Percentiles rank a stretch among this genome's conserved stretches.
Conservation (phyloP, 78 protist species). For the Bodo saltans region DNA sequence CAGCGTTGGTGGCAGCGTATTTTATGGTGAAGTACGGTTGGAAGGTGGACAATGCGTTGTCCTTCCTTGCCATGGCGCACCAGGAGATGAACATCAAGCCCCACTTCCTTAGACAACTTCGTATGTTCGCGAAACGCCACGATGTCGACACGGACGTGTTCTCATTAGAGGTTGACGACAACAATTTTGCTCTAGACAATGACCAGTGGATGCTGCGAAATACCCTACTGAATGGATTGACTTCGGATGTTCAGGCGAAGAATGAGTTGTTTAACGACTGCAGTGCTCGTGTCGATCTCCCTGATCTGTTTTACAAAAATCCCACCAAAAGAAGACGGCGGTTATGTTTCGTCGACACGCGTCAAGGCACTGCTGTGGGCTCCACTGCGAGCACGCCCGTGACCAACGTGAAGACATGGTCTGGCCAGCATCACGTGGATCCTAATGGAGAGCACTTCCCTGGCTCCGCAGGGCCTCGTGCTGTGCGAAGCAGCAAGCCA, state of each 20-base stretch:
- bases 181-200: slow-evolving; percentile 13
- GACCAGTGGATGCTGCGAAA: slow-evolving; percentile 37
- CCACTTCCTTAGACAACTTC: slow-evolving; percentile 27
- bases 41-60: slow-evolving; percentile 6
- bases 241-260: neutral
- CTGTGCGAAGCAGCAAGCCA: neutral
- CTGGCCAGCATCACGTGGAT: too few species aligned
- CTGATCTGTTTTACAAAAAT: neutral
- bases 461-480: neutral
- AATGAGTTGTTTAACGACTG: neutral
- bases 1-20: slow-evolving; percentile 32
- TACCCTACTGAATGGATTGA: neutral
- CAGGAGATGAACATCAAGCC: slow-evolving; percentile 36
- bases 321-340: neutral
- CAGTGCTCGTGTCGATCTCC: neutral
- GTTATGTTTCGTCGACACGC: neutral
- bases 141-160: slow-evolving; percentile 15
- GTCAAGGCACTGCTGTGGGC: neutral
- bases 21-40: slow-evolving; percentile 40
- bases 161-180: neutral
- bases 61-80: slow-evolving; percentile 18
- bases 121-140: neutral
- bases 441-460: neutral
- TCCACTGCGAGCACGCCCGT: neutral
- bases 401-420: too few species aligned